These are phyloP conservation scores for Clonostachys sp. DNA, from an alignment of 2,329 filamentous ascomycete genomes.

Conservation along the genomic window DNA sequence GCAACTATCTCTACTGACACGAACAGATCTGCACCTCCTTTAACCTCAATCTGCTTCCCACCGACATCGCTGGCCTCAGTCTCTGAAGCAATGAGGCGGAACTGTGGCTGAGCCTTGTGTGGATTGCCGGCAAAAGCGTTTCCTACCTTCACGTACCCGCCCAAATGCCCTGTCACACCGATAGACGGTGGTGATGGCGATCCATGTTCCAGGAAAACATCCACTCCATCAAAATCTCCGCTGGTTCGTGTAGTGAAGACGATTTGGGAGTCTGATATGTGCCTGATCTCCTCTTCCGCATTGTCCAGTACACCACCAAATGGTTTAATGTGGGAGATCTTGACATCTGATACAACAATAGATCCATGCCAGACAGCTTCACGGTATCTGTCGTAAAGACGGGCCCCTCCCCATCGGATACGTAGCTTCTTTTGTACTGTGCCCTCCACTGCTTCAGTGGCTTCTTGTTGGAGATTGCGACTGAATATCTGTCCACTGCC, in stretches of 20 bases:
- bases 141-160: constrained; percentile 22
- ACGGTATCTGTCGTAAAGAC: constrained; percentile 22
- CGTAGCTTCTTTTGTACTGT: constrained; percentile 8
- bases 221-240: constrained; percentile 20
- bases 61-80: not conserved
- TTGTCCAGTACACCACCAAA: constrained; percentile 16
- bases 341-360: constrained; percentile 10
- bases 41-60: constrained; percentile 9
- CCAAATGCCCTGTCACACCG: constrained; percentile 13
- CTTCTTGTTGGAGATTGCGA: constrained; percentile 14
- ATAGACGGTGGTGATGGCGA: constrained; percentile 4
- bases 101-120: constrained; percentile 17
- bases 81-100: constrained; percentile 8
- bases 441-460: not conserved
- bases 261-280: constrained; percentile 7
- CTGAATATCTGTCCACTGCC: constrained; percentile 14
- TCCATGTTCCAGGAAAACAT: constrained; percentile 8
- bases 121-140: constrained; percentile 15
- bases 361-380: constrained; percentile 23
- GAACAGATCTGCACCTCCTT: constrained; percentile 16
- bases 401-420: constrained; percentile 22
- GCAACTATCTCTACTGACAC: constrained; percentile 11
- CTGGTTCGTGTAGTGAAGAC: constrained; percentile 16
- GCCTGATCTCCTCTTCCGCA: constrained; percentile 10
- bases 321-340: constrained; percentile 8